phyloP scores from a whole-genome alignment of 2,329 filamentous ascomycete species.

The Diplodia intermedia region DNA sequence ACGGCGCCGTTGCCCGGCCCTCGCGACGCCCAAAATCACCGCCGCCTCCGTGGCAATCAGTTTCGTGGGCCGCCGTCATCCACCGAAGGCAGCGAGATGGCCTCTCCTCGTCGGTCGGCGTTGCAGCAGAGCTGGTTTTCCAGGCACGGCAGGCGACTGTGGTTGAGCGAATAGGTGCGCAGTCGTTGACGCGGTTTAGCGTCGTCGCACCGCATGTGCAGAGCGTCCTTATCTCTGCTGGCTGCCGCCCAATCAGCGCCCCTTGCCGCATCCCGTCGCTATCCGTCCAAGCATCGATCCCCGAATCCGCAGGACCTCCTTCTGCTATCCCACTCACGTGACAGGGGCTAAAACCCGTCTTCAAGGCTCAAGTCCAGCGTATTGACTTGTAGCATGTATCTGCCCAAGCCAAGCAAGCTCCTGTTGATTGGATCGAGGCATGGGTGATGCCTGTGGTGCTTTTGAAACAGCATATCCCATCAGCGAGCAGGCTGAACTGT shows the following conservation, averaged over 20 bases:
- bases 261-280: background rate
- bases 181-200: constrained; percentile 7
- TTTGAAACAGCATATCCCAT: background rate
- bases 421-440: too few species aligned
- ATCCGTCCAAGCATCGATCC: background rate
- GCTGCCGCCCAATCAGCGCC: constrained; percentile 11
- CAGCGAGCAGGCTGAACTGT: background rate
- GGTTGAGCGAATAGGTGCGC: background rate
- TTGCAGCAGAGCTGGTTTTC: background rate
- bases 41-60: background rate
- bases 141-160: constrained; percentile 7
- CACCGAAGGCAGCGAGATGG: background rate
- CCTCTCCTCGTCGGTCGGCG: background rate
- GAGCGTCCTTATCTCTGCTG: constrained; percentile 15
- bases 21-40: background rate
- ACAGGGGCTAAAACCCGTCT: background rate
- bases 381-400: background rate
- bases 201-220: constrained; percentile 11
- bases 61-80: background rate
- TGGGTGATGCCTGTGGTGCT: too few species aligned
- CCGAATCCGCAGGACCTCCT: background rate
- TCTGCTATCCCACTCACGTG: background rate
- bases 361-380: background rate
- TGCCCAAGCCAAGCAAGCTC: too few species aligned
- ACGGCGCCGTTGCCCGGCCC: background rate